Evolutionary conservation across 2,329 filamentous ascomycete genomes (phyloP).

Genomic region (Leptosphaerulina australis): DNA sequence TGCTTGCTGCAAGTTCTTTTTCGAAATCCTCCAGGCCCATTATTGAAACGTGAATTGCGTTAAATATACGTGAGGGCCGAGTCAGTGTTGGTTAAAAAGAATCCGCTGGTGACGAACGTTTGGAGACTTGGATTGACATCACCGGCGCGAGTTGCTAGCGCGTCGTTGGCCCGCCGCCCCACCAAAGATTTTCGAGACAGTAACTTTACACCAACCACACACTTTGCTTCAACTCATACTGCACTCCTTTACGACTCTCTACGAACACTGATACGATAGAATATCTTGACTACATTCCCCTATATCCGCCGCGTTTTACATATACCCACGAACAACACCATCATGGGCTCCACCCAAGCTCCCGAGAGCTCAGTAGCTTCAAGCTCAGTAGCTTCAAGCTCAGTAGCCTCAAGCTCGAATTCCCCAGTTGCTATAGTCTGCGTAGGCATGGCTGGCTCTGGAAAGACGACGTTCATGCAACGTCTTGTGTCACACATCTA

Average conservation of each 20-base stretch:
- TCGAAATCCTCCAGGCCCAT: constrained; percentile 78
- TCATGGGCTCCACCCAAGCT: constrained; percentile 51
- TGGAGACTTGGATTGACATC: constrained; percentile 31
- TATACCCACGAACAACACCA: constrained; percentile 14
- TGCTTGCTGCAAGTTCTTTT: constrained; percentile 72
- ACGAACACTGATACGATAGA: neutral
- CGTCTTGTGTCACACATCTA: constrained; percentile 94
- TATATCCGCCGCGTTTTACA: no score
- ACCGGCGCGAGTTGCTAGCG: constrained; percentile 26
- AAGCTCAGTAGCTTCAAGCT: constrained; percentile 1
- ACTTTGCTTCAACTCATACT: constrained; percentile 5
- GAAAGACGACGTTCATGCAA: constrained; percentile 99
- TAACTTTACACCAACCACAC: constrained; percentile 6
- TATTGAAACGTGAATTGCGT: constrained; percentile 11
- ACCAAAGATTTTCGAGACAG: constrained; percentile 42
- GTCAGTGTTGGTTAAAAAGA: constrained; percentile 58
- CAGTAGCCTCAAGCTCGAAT: constrained; percentile 13
- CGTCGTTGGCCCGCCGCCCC: constrained; percentile 31
- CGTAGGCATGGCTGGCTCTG: constrained; percentile 96
- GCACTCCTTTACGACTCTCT: constrained; percentile 11
- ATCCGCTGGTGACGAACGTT: constrained; percentile 2
- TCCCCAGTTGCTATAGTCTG: constrained; percentile 82
- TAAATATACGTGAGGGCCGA: neutral
- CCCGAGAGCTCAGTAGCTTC: constrained; percentile 20
- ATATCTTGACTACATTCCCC: neutral